These are phyloP conservation scores for Neurospora pannonica DNA, from an alignment of 495 filamentous ascomycete species.

Conservation along the genomic window DNA sequence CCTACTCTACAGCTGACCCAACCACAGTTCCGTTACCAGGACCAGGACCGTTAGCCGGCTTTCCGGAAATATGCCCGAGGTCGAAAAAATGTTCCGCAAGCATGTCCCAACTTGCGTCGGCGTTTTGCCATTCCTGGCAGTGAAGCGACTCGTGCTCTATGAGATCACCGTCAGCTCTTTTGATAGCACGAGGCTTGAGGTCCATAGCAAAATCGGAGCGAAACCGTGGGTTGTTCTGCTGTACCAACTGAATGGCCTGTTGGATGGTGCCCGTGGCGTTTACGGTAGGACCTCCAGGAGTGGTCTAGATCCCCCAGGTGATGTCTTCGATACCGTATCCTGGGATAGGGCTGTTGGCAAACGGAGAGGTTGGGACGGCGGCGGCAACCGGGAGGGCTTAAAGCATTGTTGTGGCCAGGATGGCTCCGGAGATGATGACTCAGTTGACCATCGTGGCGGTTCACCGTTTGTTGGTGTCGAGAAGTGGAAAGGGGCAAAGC, in stretches of 20 bases:
- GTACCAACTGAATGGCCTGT: background rate
- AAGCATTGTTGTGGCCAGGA: background rate
- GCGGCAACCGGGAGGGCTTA: background rate
- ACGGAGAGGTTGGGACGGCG: background rate
- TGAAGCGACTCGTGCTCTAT: too few species aligned
- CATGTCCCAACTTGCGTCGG: background rate
- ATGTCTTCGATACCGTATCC: background rate
- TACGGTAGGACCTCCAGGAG: background rate
- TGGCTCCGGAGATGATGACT: background rate
- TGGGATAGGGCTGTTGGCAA: background rate
- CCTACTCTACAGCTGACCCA: background rate
- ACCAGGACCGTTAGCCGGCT: background rate
- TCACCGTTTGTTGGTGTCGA: background rate
- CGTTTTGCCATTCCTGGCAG: background rate
- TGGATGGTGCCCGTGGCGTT: background rate
- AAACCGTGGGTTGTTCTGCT: background rate
- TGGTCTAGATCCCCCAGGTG: background rate
- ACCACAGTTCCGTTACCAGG: background rate
- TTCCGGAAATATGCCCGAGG: background rate
- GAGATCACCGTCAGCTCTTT: too few species aligned
- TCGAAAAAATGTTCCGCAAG: background rate
- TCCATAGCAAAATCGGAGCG: background rate
- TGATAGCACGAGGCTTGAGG: too few species aligned
- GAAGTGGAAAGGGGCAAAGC: background rate
- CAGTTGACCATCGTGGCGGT: background rate